These are phyloP conservation scores for Diaporthe humulicola DNA, from an alignment of 2,329 filamentous ascomycete species.

Conservation along the genomic window DNA sequence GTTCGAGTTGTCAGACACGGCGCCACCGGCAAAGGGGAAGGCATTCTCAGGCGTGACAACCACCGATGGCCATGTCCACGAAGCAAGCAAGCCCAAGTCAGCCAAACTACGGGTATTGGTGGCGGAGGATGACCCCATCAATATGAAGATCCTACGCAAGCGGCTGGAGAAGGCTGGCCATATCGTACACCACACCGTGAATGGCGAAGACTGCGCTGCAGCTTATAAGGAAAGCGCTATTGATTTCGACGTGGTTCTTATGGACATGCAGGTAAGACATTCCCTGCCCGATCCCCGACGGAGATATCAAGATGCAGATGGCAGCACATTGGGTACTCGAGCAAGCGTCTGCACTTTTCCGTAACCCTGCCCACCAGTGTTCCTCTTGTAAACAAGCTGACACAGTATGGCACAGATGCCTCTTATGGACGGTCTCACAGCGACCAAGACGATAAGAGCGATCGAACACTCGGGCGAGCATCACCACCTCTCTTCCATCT, in stretches of 20 bases:
- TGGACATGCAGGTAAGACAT: conserved; percentile 87
- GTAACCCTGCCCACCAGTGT: not conserved
- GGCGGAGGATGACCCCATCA: conserved; percentile 90
- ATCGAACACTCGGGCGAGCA: conserved; percentile 70
- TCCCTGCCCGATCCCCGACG: not conserved
- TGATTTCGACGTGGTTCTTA: conserved; percentile 83
- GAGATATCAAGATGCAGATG: not conserved
- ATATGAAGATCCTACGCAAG: conserved; percentile 85
- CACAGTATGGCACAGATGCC: conserved; percentile 76
- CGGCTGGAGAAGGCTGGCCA: conserved; percentile 83
- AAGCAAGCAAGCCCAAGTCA: conserved; percentile 22
- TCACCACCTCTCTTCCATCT: conserved; percentile 68
- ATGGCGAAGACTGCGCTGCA: conserved; percentile 86
- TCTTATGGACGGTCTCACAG: conserved; percentile 86
- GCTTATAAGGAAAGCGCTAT: conserved; percentile 74
- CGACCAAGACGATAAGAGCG: conserved; percentile 85
- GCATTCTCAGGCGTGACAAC: conserved; percentile 28
- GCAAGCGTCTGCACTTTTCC: not conserved
- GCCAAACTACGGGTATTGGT: conserved; percentile 76
- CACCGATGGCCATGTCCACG: conserved; percentile 34
- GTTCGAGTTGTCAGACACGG: conserved; percentile 53
- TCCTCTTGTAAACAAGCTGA: not conserved
- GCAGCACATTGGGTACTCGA: too few species aligned
- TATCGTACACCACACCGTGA: conserved; percentile 78
- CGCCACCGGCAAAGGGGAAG: conserved; percentile 32